Conservation (phyloP, 108 stramenopile species). For the Aureococcus anophagefferens region DNA sequence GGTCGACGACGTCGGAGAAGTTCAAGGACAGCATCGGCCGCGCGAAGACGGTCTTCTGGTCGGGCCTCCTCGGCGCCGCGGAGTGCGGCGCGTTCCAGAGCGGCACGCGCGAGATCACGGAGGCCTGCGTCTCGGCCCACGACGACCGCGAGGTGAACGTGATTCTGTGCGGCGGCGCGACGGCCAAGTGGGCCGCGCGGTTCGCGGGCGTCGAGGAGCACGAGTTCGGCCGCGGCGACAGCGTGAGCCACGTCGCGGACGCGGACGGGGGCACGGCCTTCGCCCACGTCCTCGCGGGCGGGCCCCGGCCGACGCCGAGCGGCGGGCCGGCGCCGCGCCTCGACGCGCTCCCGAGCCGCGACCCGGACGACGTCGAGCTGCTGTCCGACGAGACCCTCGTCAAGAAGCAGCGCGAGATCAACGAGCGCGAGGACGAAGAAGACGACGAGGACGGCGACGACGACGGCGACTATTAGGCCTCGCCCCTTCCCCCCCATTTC, state of each 20-base stretch:
- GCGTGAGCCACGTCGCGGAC: neutral
- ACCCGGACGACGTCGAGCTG: neutral
- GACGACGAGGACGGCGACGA: neutral
- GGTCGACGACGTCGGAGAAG: neutral
- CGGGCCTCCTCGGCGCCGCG: neutral
- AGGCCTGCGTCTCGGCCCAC: neutral
- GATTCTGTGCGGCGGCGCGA: neutral
- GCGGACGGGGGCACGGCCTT: neutral
- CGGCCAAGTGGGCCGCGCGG: neutral
- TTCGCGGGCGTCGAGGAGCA: neutral
- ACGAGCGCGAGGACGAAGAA: neutral
- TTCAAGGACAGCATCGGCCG: neutral
- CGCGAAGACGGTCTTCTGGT: neutral
- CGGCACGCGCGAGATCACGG: neutral
- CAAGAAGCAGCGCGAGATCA: neutral
- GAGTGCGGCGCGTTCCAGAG: neutral
- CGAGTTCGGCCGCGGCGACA: neutral
- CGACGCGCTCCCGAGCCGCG: neutral
- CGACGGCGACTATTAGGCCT: too few species aligned
- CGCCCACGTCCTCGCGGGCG: neutral
- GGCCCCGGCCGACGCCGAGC: too few species aligned
- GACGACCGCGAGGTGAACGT: neutral
- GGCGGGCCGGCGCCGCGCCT: neutral
- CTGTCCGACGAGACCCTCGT: neutral
- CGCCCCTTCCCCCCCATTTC: too few species aligned